These are phyloP conservation scores for Cicer chorassanicum DNA, from an alignment of 306 rosid species.

Conservation along the genomic window DNA sequence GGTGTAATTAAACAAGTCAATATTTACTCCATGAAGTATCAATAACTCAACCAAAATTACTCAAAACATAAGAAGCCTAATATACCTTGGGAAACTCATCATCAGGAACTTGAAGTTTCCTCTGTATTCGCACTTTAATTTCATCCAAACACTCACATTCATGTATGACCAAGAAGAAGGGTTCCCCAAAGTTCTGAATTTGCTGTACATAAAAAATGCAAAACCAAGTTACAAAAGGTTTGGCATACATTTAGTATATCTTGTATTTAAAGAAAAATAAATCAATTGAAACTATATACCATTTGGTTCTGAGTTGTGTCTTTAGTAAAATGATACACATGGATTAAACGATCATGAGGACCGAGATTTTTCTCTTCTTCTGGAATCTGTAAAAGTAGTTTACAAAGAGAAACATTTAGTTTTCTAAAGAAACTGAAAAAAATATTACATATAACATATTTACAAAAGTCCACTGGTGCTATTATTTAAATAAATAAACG, in stretches of 20 bases:
- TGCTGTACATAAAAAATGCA: conserved; percentile 57
- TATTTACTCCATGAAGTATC: conserved; percentile 3
- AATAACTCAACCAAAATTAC: conserved; percentile 39
- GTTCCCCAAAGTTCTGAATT: conserved; percentile 92
- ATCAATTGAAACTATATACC: conserved; percentile 49
- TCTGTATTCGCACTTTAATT: conserved; percentile 71
- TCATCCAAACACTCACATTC: conserved; percentile 84
- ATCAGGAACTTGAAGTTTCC: conserved; percentile 79
- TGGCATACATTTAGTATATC: not conserved
- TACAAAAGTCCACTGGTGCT: not conserved
- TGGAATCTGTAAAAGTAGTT: conserved; percentile 60
- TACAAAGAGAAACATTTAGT: conserved; percentile 7
- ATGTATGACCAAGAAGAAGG: conserved; percentile 86
- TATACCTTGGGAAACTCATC: conserved; percentile 84
- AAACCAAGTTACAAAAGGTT: conserved; percentile 15
- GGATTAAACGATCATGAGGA: conserved; percentile 76
- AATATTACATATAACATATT: not conserved
- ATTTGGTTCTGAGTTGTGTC: conserved; percentile 81
- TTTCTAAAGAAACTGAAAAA: conserved; percentile 23
- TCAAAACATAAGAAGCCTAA: not conserved
- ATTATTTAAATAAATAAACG: conserved; percentile 34
- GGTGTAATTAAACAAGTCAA: conserved; percentile 12
- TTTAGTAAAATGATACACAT: conserved; percentile 87
- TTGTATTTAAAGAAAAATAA: conserved; percentile 29
- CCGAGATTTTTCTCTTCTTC: conserved; percentile 87